phyloP scores from a whole-genome alignment of 1,284 basidiomycete genomes.

The Chalciporus sp. region DNA sequence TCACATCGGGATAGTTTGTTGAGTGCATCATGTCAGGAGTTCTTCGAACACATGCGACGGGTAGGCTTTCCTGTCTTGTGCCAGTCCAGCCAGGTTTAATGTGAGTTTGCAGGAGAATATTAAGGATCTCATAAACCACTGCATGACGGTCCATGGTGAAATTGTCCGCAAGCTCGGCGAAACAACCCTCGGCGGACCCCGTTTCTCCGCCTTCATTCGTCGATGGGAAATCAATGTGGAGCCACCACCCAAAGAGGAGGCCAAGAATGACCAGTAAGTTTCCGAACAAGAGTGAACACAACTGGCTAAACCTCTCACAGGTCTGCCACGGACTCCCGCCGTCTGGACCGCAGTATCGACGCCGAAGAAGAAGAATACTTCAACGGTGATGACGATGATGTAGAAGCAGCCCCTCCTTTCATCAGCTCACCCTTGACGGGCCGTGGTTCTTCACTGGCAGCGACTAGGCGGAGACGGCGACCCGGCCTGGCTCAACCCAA shows the following conservation, averaged over 20 bases:
- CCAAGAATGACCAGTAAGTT: constrained; percentile 39
- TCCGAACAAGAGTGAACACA: not conserved
- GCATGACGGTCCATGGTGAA: constrained; percentile 78
- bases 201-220: constrained; percentile 74
- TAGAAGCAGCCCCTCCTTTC: constrained; percentile 37
- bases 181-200: constrained; percentile 60
- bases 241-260: constrained; percentile 63
- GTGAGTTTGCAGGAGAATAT: constrained; percentile 71
- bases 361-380: constrained; percentile 90
- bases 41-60: constrained; percentile 88
- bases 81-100: constrained; percentile 6
- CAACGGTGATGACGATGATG: constrained; percentile 71
- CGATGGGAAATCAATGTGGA: constrained; percentile 94
- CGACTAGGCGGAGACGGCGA: constrained; percentile 63
- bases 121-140: constrained; percentile 81
- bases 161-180: constrained; percentile 68
- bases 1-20: constrained; percentile 89
- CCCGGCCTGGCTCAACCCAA: constrained; percentile 40
- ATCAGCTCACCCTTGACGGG: constrained; percentile 37
- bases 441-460: constrained; percentile 41
- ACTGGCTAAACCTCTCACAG: constrained; percentile 28
- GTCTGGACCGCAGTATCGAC: constrained; percentile 55
- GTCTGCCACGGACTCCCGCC: constrained; percentile 45
- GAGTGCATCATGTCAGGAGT: constrained; percentile 93
- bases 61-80: constrained; percentile 45